phyloP scores from a whole-genome alignment of 179 eudicot species.

The Carnegiea gigantea region DNA sequence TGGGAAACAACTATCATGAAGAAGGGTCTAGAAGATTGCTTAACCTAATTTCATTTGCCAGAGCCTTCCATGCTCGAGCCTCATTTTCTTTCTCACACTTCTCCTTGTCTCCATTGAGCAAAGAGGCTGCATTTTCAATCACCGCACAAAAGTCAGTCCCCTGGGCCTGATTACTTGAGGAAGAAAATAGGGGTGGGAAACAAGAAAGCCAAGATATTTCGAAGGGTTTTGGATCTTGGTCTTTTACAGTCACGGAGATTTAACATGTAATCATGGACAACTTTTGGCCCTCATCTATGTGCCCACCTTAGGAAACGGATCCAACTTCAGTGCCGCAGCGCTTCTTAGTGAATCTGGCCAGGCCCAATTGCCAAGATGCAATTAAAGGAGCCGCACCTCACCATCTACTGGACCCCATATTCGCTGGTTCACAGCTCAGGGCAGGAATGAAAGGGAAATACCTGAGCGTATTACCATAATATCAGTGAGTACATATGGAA shows the following conservation, averaged over 20 bases:
- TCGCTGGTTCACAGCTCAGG: neutral
- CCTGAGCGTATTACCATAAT: neutral
- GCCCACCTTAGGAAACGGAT: neutral
- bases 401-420: neutral
- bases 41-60: conserved; percentile 6
- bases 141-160: neutral
- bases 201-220: neutral
- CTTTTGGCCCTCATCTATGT: conserved; percentile 5
- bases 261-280: neutral
- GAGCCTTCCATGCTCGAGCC: conserved; percentile 1
- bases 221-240: neutral
- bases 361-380: neutral
- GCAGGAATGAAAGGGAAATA: neutral
- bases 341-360: neutral
- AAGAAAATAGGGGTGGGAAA: conserved; percentile 10
- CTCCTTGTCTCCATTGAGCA: conserved; percentile 11
- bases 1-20: conserved; percentile 10
- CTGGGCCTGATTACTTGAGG: neutral
- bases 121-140: neutral
- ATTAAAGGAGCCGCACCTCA: neutral
- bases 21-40: neutral
- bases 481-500: neutral
- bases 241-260: neutral
- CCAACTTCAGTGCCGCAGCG: neutral
- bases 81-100: neutral